Evolutionary conservation across 2,329 filamentous ascomycete species (phyloP), one percentile per base, ranked within the genome.

Genomic region (Scopulariopsis brevicaulis): DNA sequence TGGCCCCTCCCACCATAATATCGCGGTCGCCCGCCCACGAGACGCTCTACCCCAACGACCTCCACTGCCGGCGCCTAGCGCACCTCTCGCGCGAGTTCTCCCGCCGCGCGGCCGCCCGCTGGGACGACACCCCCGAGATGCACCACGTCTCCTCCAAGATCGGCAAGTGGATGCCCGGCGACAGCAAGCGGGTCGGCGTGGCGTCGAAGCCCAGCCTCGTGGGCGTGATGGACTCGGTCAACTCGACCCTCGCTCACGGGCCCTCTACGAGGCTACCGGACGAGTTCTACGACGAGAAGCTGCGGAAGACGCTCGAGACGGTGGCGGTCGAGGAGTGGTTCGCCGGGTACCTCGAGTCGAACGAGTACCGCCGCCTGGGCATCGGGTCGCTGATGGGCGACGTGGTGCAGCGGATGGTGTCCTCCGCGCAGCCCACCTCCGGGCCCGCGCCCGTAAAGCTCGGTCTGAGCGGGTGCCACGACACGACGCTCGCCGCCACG

Each of bases 291-390:
- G 90, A 96, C 66, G 68, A 78, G 20, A 86, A 85, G 66, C 83
- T 80, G 4, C 79, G 83, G 55, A 77, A 78, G 3, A 87, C 91
- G 60, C 82, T 94, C 59, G 76, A 85, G 59, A 87, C 84, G 68
- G 86, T 96, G 59, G 84, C 81, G 32, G 85, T 92, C 0, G 92
- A 99, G 65, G 94, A 97, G 73, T 97, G 94, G 94, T 97, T 87
- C 69, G 76, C 82, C 22, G 93, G 94, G 2, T 97, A 95, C 69
- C 79, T 79, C 59, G 92, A 96, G 71, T 91, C 84, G 60, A 74
- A 75, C 50, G 94, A 97, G 71, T 97, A 96, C 72, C 86, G 93
- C n/a, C 83, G 81, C 62, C 78, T 97, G 2, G 94, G 93, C 3
- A 94, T 96, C 61, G 94, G 94, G 32, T 82, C 81, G 12, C 76